Evolutionary conservation across 2,329 filamentous ascomycete genomes (phyloP), one percentile per base, ranked within the genome.

Genomic region (Teratosphaeriaceae sp.): DNA sequence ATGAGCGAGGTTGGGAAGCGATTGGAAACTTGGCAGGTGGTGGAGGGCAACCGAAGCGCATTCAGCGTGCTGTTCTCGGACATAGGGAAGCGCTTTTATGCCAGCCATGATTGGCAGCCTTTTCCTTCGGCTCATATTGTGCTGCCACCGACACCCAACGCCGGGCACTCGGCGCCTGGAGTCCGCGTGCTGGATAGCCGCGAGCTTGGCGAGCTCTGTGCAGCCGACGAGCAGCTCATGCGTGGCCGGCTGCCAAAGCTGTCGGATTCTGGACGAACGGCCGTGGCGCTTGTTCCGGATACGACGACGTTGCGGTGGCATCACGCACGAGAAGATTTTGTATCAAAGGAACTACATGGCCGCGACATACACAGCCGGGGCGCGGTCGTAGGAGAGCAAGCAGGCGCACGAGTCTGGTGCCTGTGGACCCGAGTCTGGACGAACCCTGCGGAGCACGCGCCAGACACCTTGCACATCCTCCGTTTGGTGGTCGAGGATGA

Each of bases 51-150:
- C 52, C 62, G 59, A 59, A 72, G 61, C 49, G 64, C 78, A 12
- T 92, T 90, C 63, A 89, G 85, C 1, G 76, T 94, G 6, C 72
- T 96, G 7, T 95, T 82, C 65, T 94, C 88, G 7, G 88, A 94
- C 58, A 88, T 94, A 55, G 88, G 89, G 16, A 84, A 87, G 50
- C 69, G 70, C 29, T 96, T 88, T 65, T 96, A 96, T 66, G 77
- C 83, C 3, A 73, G 71, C 23, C 73, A 79, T 50, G 88, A 88
- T 35, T 96, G 89, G 89, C 73, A 79, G 38, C 74, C 80, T 0
- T 89, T 84, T 55, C 72, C 76, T 16, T 90, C 85, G 45, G 72
- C 75, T 1, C 88, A 95, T 61, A 71, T 94, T 33, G 72, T 75
- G 23, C 75, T 94, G 43, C 66, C 70, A 11, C 69, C 75, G 1